A percentile compares a stretch with the other conserved stretches of the same genome.
These are phyloP conservation scores for Cornus suecica DNA, from an alignment of 148 eudicot genomes.

Conservation along the genomic window DNA sequence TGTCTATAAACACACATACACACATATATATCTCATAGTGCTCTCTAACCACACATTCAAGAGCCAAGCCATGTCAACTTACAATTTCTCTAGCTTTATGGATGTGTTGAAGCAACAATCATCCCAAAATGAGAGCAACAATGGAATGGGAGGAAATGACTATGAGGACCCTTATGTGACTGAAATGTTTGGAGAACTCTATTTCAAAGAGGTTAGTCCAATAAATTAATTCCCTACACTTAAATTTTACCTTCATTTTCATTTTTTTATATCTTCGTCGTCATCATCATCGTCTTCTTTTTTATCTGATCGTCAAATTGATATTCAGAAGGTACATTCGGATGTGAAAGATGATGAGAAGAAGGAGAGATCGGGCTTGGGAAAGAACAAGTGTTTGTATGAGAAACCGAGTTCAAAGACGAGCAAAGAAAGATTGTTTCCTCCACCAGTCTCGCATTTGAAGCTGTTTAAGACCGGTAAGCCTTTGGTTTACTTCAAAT, in stretches of 20 bases:
- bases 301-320: neutral
- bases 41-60: no score
- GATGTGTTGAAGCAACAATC: constrained; percentile 1
- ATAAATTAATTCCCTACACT: neutral
- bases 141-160: neutral
- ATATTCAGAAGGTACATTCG: neutral
- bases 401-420: neutral
- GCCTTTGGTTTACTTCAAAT: neutral
- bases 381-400: neutral
- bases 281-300: neutral
- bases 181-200: constrained; percentile 15
- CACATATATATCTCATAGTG: no score
- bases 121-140: neutral
- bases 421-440: neutral
- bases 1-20: no score
- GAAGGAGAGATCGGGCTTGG: neutral
- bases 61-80: constrained; percentile 3
- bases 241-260: neutral
- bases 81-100: constrained; percentile 5
- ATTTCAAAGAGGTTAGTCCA: neutral
- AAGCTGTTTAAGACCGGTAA: neutral
- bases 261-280: neutral
- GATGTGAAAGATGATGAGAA: neutral
- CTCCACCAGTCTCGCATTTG: constrained; percentile 9
- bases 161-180: constrained; percentile 10